Conservation (phyloP, 768 basidiomycete genomes). For the Strobilomyces confusus region DNA sequence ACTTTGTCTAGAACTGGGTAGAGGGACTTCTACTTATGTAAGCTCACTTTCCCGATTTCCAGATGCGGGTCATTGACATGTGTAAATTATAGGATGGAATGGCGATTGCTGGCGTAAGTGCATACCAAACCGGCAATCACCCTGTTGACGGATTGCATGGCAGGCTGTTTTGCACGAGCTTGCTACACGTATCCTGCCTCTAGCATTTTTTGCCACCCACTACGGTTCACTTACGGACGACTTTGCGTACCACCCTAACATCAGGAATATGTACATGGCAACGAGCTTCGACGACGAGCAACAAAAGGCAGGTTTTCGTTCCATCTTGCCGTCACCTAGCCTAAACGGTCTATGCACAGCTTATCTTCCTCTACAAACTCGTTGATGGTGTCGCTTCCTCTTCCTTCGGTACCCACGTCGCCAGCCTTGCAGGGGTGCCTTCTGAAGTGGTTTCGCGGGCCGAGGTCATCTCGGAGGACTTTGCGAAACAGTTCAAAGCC, state of each 20-base stretch:
- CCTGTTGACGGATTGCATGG: constrained; percentile 5
- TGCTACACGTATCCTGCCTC: constrained; percentile 85
- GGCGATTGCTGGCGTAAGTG: constrained; percentile 86
- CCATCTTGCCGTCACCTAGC: not conserved
- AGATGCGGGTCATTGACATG: constrained; percentile 15
- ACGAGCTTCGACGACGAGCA: constrained; percentile 92
- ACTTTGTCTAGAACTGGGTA: constrained; percentile 68
- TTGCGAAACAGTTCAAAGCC: constrained; percentile 84
- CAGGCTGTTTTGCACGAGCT: constrained; percentile 92
- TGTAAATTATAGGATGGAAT: constrained; percentile 75
- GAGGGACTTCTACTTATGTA: constrained; percentile 94
- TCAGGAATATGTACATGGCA: constrained; percentile 93
- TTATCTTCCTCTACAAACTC: constrained; percentile 94
- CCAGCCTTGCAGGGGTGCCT: constrained; percentile 91
- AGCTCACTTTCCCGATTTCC: constrained; percentile 20
- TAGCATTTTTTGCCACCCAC: constrained; percentile 97
- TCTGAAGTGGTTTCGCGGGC: constrained; percentile 82
- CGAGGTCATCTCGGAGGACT: constrained; percentile 80
- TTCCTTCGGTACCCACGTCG: constrained; percentile 93
- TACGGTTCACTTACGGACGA: constrained; percentile 96
- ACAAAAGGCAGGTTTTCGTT: constrained; percentile 55
- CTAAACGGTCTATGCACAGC: constrained; percentile 37
- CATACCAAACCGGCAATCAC: not conserved
- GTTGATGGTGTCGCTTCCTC: constrained; percentile 82
- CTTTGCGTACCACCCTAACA: constrained; percentile 87